These are phyloP conservation scores for Leishmania major DNA, from an alignment of 208 protist genomes.

Conservation along the genomic window DNA sequence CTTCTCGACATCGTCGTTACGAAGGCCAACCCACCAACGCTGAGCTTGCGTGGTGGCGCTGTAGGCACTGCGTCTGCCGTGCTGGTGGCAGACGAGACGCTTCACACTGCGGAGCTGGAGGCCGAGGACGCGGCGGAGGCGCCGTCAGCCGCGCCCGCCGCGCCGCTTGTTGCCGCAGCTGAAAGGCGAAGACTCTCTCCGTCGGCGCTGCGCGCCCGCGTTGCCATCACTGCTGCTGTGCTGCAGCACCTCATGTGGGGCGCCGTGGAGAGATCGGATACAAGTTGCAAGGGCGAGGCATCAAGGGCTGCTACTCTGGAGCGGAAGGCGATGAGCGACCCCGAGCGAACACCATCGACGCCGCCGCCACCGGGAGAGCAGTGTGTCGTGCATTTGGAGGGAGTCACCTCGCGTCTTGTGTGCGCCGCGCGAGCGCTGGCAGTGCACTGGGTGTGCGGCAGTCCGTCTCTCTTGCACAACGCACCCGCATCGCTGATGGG, in stretches of 20 bases:
- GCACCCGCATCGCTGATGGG: background rate
- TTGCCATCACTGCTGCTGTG: constrained; percentile 20
- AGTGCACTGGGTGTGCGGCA: constrained; percentile 27
- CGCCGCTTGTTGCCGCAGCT: background rate
- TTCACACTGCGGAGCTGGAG: constrained; percentile 5
- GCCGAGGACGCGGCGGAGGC: background rate
- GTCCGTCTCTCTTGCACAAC: background rate
- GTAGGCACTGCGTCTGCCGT: constrained; percentile 8
- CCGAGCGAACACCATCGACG: background rate
- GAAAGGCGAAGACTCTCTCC: constrained; percentile 1
- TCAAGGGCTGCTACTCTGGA: background rate
- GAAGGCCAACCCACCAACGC: constrained; percentile 11
- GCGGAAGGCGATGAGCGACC: background rate
- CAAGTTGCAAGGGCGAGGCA: background rate
- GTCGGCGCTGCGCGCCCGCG: constrained; percentile 21
- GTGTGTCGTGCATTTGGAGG: background rate
- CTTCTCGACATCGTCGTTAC: constrained; percentile 12
- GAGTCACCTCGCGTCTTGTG: background rate
- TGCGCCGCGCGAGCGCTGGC: constrained; percentile 22
- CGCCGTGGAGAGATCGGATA: background rate
- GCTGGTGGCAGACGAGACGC: constrained; percentile 23
- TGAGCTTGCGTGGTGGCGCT: constrained; percentile 24
- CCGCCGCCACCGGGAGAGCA: background rate
- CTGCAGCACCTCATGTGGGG: constrained; percentile 24
- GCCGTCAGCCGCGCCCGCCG: background rate